These are phyloP conservation scores for Cicer arietinum DNA, from an alignment of 306 rosid genomes.

Conservation along the genomic window DNA sequence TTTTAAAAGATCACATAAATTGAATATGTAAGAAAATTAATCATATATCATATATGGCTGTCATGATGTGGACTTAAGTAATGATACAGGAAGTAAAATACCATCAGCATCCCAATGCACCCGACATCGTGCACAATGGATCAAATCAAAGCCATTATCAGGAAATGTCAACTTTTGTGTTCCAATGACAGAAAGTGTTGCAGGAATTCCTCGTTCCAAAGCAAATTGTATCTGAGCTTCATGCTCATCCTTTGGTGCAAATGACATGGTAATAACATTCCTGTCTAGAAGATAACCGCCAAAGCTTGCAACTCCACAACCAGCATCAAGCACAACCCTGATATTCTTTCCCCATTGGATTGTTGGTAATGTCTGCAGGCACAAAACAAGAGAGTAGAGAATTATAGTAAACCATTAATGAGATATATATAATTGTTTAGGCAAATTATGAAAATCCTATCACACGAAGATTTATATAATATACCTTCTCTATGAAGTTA, in stretches of 20 bases:
- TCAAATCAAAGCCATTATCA: constrained; percentile 77
- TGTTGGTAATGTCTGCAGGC: constrained; percentile 57
- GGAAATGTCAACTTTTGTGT: constrained; percentile 85
- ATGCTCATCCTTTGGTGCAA: constrained; percentile 98
- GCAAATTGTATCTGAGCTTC: constrained; percentile 99
- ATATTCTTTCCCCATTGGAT: constrained; percentile 80
- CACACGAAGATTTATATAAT: not conserved
- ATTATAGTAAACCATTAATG: no score
- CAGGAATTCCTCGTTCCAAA: constrained; percentile 97
- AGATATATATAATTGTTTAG: no score
- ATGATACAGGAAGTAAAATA: constrained; percentile 41
- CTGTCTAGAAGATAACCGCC: constrained; percentile 86
- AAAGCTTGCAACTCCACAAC: constrained; percentile 98
- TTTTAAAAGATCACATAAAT: constrained; percentile 9
- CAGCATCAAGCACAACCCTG: constrained; percentile 91
- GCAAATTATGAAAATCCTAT: not conserved
- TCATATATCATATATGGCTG: no score
- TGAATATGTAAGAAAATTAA: no score
- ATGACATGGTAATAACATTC: constrained; percentile 87
- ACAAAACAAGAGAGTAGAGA: constrained; percentile 16
- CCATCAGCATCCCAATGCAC: constrained; percentile 99
- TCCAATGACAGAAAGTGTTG: constrained; percentile 92
- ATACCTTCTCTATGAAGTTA: constrained; percentile 71
- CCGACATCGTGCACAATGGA: constrained; percentile 97
- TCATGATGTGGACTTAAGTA: no score